Evolutionary conservation across 139 green algal genomes (phyloP), one percentile per base, ranked within the genome.

Genomic region (Dunaliella primolecta): DNA sequence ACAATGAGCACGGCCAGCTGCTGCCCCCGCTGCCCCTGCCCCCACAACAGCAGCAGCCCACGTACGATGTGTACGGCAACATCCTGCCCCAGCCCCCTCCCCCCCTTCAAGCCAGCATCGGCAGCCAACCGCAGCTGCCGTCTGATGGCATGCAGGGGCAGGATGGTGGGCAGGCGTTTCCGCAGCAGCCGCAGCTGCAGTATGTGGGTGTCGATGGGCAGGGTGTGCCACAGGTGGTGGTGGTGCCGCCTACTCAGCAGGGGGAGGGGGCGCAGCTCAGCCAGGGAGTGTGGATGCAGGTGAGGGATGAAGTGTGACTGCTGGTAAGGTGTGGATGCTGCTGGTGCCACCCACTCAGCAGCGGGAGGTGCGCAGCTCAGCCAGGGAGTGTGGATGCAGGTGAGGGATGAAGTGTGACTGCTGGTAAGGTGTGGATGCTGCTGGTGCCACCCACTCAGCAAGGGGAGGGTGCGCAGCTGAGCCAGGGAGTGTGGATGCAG

Each of bases 171-270:
- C 29, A 64, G 75, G 3, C 30, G 75, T 3, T 29, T 24, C 35
- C 25, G 77, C 78, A 81, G 84, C 57, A 64, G 36, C 75, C 78
- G 46, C 75, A 32, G 76, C 25, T 0, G 56, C 64, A 34, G 32
- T 31, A 77, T 64, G n/a, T n/a, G n/a, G 46, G 15, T 15, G 46
- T 64, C 7, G 15, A 64, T 15, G 46, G 46, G 7, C 46, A 64
- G 46, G 7, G 7, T 7, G 15, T 64, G 46, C 46, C 46, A 15
- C 46, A 64, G 15, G 46, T 25, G 46, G 7, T 64, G 46, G 46
- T 64, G 46, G 7, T 15, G 7, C 46, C 46, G 15, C 7, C 7
- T 15, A 64, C 7, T 15, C 46, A 64, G 46, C 46, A 64, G 46
- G 46, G 46, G 7, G 46, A 64, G 7, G 46, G 46, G 46, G 46